These are phyloP conservation scores for Amphicarpaea edgeworthii DNA, from an alignment of 306 rosid species.

Conservation along the genomic window DNA sequence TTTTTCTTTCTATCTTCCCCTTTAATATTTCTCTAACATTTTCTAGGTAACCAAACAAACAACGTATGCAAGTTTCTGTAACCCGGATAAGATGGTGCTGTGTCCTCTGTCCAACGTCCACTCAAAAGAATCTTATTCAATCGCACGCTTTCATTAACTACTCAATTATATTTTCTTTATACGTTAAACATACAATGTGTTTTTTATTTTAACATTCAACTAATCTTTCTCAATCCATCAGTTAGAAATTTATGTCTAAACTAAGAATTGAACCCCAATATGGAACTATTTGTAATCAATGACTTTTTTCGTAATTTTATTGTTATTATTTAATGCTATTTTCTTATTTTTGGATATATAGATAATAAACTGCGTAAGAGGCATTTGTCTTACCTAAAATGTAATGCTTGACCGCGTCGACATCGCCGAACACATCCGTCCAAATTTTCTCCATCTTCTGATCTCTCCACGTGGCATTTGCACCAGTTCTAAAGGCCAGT, in stretches of 20 bases:
- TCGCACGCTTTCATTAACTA: slow-evolving; percentile 56
- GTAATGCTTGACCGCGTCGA: slow-evolving; percentile 72
- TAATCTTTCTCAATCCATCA: too few species aligned
- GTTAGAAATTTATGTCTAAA: too few species aligned
- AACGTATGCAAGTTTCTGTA: slow-evolving; percentile 37
- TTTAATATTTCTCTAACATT: slow-evolving; percentile 3
- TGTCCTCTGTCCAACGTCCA: slow-evolving; percentile 64
- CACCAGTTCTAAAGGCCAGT: slow-evolving; percentile 48
- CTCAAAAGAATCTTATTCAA: slow-evolving; percentile 56
- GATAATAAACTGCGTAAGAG: slow-evolving; percentile 26
- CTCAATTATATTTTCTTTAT: neutral
- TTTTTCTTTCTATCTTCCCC: neutral
- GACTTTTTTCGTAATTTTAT: neutral
- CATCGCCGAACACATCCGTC: slow-evolving; percentile 68
- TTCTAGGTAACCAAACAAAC: slow-evolving; percentile 53
- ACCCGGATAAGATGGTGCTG: slow-evolving; percentile 55
- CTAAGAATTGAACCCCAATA: too few species aligned
- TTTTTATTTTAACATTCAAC: too few species aligned
- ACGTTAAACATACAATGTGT: too few species aligned
- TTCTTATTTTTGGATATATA: neutral
- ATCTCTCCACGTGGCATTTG: slow-evolving; percentile 83
- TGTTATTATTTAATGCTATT: neutral
- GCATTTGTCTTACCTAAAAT: slow-evolving; percentile 52
- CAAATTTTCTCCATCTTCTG: slow-evolving; percentile 54
- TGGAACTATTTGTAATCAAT: too few species aligned